Base-by-base conservation (phyloP, 164 flowering plant species). In the Stephania cephalantha region DNA sequence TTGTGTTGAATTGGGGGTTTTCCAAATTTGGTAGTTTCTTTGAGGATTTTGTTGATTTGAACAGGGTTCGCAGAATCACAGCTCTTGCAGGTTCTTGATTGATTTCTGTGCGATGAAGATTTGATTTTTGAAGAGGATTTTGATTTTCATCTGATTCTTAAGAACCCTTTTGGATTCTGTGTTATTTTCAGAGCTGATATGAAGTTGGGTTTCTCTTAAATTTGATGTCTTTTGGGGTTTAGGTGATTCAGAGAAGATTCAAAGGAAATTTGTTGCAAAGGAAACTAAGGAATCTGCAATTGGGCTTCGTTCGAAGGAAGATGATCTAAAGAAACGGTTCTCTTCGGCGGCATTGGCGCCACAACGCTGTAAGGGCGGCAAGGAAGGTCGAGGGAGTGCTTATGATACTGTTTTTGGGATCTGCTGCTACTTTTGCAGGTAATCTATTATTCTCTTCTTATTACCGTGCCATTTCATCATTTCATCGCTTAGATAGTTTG, bases 401-500 rank as follows among this genome's bases (percentile, higher is more conserved):
- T 83, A 84, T 75, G 76, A 84, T 71, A 79, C 91, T 73, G 68
- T 78, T 78, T 82, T 79, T 67, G 87, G 91, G 1, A 85, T 88
- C 63, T 85, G 85, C 68, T 86, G 91, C 85, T 89, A 86, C 74
- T 88, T 85, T 71, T 88, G 89, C 87, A 86, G 88, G 90, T 86
- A 17, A 55, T 4, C 5, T 45, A 10, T 25, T 6, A 15, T 65
- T 48, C 5, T 45, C 18, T 25, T 6, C 29, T 65, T 48, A 20
- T 2, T 35, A 4, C 42, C 42, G 42, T 1, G 42, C 42, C 42
- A 35, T 35, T 35, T 35, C 42, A 35, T 35, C 42, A 35, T 35
- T 2, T 35, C 42, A 35, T 35, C 42, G 42, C 42, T 35, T 1
- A 35, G 42, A 35, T 35, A 35, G 42, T 35, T 35, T 4, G 42